A percentile compares a stretch with the other conserved stretches of the same genome.
phyloP scores from a whole-genome alignment of 345 rosid species.

The Salix exigua region DNA sequence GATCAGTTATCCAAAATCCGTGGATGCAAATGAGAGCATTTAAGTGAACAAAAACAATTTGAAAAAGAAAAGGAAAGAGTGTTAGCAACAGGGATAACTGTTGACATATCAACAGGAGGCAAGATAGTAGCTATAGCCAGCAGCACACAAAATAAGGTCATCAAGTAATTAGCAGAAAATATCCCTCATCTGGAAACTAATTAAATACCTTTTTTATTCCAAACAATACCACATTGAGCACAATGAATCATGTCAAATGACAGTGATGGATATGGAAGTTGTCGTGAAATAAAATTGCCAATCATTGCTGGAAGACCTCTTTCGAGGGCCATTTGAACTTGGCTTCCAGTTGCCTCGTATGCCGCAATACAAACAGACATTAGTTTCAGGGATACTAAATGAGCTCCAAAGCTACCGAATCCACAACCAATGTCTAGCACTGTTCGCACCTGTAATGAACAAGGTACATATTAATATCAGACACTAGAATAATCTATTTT shows the following conservation, averaged over 20 bases:
- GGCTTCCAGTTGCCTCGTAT: conserved; percentile 94
- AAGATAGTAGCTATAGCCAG: background rate
- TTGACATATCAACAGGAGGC: background rate
- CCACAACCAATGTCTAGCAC: conserved; percentile 96
- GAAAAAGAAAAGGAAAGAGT: background rate
- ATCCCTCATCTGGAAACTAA: background rate
- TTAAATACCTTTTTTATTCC: conserved; percentile 80
- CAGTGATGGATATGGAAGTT: conserved; percentile 85
- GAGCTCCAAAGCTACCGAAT: conserved; percentile 97
- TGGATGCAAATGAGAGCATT: background rate
- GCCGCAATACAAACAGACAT: conserved; percentile 87
- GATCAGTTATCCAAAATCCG: background rate
- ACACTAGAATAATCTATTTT: background rate
- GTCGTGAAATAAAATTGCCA: conserved; percentile 72
- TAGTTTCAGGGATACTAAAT: conserved; percentile 69
- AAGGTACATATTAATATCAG: background rate
- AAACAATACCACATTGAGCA: conserved; percentile 83
- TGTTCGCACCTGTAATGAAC: conserved; percentile 50
- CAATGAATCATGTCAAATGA: conserved; percentile 97
- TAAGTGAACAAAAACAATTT: background rate
- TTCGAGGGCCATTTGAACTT: conserved; percentile 94
- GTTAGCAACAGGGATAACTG: background rate
- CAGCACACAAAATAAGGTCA: background rate
- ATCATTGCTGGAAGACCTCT: conserved; percentile 99
- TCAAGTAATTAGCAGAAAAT: background rate